Evolutionary conservation across 2,329 filamentous ascomycete genomes (phyloP), one percentile per base, ranked within the genome.

Genomic region (Knoxdaviesia capensis): DNA sequence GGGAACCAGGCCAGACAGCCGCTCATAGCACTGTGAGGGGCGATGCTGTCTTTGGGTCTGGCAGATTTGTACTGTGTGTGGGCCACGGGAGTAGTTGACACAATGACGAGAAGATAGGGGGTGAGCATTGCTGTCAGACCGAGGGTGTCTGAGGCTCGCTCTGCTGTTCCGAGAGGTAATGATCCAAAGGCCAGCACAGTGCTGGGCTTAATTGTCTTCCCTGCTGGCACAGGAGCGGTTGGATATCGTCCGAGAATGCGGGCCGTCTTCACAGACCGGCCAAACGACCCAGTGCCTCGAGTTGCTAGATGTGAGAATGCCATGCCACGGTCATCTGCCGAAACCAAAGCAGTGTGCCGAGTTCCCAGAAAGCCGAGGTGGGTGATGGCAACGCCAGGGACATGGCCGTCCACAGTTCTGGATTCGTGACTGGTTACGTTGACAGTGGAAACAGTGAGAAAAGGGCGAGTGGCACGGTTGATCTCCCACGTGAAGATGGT

Each of bases 401-500:
- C 62, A 60, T 98, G 90, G 1, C 90, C 88, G 62, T 96, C 87
- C 1, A 61, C 57, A n/a, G 70, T 77, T 39, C 77, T 70, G 31
- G 75, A 68, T 42, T 81, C 69, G 32, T 77, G 54, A 44, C 81
- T 72, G 3, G 64, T 60, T n/a, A 68, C 59, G 33, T 85, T 75
- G 7, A 93, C 63, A 34, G 85, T 83, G 1, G 80, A 74, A 37
- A 98, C 87, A 41, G 84, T 77, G 32, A 98, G 69, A 56, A 98
- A 98, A 0, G 88, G 90, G 32, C 82, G 73, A 3, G 85, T 76
- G n/a, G 81, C 72, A 44, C 81, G 73, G 36, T 74, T 72, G 8
- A 88, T 80, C 56, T 98, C 92, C 92, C 92, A 98, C 0, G 88
- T 98, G 54, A 94, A 96, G 42, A 98, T 94, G 54, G 77, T 78